Percentiles rank a stretch among this genome's conserved stretches.
These are phyloP conservation scores for Backusella circina DNA, from an alignment of 192 early-diverging fungal species.

Conservation along the genomic window DNA sequence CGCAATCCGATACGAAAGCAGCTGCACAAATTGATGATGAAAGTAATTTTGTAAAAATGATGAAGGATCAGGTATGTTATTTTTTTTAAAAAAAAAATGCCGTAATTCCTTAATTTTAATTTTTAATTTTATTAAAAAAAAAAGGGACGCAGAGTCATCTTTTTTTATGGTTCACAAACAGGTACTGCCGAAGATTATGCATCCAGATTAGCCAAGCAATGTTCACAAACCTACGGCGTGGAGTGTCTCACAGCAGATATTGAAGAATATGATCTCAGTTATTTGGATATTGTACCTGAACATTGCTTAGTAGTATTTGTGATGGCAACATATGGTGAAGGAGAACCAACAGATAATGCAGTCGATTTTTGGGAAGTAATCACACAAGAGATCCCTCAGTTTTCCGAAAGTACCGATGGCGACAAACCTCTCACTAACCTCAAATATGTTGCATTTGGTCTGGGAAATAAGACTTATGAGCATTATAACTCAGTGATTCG, in stretches of 20 bases:
- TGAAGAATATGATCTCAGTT: slow-evolving; percentile 89
- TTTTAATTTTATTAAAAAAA: slow-evolving; percentile 4
- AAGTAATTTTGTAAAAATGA: slow-evolving; percentile 51
- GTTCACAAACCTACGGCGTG: slow-evolving; percentile 63
- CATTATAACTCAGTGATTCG: slow-evolving; percentile 82
- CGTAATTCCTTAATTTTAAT: neutral
- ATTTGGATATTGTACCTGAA: slow-evolving; percentile 63
- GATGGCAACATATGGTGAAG: slow-evolving; percentile 94
- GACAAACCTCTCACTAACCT: slow-evolving; percentile 54
- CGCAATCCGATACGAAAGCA: slow-evolving; percentile 14
- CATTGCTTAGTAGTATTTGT: slow-evolving; percentile 82
- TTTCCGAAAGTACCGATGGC: slow-evolving; percentile 47
- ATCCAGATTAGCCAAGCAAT: slow-evolving; percentile 83
- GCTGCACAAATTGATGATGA: slow-evolving; percentile 34
- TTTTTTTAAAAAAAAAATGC: neutral
- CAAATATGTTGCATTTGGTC: slow-evolving; percentile 71
- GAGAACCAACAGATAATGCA: slow-evolving; percentile 98
- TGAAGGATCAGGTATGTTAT: slow-evolving; percentile 46
- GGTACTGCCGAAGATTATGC: slow-evolving; percentile 99
- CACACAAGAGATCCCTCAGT: slow-evolving; percentile 64
- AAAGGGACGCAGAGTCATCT: slow-evolving; percentile 66
- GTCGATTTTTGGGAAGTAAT: slow-evolving; percentile 89
- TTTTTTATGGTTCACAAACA: slow-evolving; percentile 97
- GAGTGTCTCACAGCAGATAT: slow-evolving; percentile 74
- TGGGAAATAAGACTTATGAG: slow-evolving; percentile 89